phyloP scores from a whole-genome alignment of 805 yeast genomes.

The Schwanniomyces sp. region DNA sequence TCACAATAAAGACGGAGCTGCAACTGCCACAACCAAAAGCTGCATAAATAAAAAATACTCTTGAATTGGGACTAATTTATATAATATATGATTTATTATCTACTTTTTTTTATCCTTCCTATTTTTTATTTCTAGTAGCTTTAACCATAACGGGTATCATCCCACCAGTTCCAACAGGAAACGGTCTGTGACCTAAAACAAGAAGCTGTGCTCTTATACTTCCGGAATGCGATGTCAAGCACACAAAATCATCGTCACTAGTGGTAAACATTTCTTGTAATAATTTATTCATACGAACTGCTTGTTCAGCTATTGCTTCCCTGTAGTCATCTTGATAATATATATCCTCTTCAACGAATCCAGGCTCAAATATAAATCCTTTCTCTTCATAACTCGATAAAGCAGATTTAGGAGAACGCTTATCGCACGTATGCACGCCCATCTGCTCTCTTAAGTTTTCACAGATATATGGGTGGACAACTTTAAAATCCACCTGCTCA shows the following conservation, averaged over 20 bases:
- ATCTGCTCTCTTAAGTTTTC: slow-evolving; percentile 50
- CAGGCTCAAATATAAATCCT: slow-evolving; percentile 43
- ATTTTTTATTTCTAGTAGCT: slow-evolving; percentile 22
- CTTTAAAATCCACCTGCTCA: slow-evolving; percentile 21
- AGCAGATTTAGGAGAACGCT: slow-evolving; percentile 36
- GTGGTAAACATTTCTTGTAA: slow-evolving; percentile 36
- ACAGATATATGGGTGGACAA: slow-evolving; percentile 35
- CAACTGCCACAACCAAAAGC: too few species aligned
- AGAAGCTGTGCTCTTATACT: slow-evolving; percentile 47
- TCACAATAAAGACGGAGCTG: too few species aligned
- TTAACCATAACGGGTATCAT: slow-evolving; percentile 56
- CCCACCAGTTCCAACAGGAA: slow-evolving; percentile 54
- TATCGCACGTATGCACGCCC: slow-evolving; percentile 53
- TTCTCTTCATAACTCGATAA: slow-evolving; percentile 38
- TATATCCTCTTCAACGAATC: slow-evolving; percentile 47
- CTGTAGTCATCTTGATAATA: slow-evolving; percentile 38
- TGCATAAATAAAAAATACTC: too few species aligned
- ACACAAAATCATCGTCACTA: slow-evolving; percentile 25
- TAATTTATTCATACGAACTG: slow-evolving; percentile 31
- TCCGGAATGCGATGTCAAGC: slow-evolving; percentile 54
- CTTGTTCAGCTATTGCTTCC: slow-evolving; percentile 42
- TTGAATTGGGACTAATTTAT: too few species aligned
- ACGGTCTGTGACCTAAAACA: slow-evolving; percentile 48
- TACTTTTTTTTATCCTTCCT: background rate
- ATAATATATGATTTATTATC: too few species aligned